Evolutionary conservation across 768 basidiomycete genomes (phyloP).

Genomic region (Amanita pseudoporphyria): DNA sequence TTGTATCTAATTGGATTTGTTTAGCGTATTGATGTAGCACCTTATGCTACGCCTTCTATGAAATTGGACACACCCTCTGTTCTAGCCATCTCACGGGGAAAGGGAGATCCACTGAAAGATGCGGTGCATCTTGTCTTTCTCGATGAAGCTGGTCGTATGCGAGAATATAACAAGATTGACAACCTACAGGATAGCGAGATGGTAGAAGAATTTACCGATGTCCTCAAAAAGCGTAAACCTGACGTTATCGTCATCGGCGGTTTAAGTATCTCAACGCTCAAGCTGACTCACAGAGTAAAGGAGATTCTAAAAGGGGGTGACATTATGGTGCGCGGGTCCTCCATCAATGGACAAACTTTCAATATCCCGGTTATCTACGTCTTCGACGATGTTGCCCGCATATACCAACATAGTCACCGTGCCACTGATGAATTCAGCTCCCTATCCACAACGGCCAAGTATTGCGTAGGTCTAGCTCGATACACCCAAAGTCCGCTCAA

Average conservation of each 20-base stretch:
- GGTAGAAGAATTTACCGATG: slow-evolving; percentile 66
- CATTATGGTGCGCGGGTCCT: slow-evolving; percentile 16
- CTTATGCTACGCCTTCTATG: slow-evolving; percentile 54
- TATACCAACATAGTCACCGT: slow-evolving; percentile 87
- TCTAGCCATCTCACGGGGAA: slow-evolving; percentile 88
- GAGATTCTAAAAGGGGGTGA: slow-evolving; percentile 29
- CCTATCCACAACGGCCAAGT: slow-evolving; percentile 71
- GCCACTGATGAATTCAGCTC: slow-evolving; percentile 77
- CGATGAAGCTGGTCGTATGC: slow-evolving; percentile 81
- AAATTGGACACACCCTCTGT: slow-evolving; percentile 65
- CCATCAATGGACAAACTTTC: slow-evolving; percentile 32
- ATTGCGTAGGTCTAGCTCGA: slow-evolving; percentile 89
- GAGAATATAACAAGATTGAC: slow-evolving; percentile 86
- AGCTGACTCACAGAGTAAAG: slow-evolving; percentile 57
- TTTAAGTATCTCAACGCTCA: slow-evolving; percentile 73
- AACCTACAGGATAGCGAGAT: slow-evolving; percentile 68
- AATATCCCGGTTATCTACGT: slow-evolving; percentile 75
- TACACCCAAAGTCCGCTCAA: slow-evolving; percentile 91
- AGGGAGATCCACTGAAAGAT: slow-evolving; percentile 90
- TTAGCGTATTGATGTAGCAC: slow-evolving; percentile 78
- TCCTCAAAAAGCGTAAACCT: slow-evolving; percentile 76
- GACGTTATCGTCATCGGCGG: slow-evolving; percentile 88
- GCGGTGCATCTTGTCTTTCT: slow-evolving; percentile 77
- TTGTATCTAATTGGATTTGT: slow-evolving; percentile 5
- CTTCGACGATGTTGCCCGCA: slow-evolving; percentile 84